phyloP scores from a whole-genome alignment of 768 basidiomycete species.

The Hypholoma fasciculare region DNA sequence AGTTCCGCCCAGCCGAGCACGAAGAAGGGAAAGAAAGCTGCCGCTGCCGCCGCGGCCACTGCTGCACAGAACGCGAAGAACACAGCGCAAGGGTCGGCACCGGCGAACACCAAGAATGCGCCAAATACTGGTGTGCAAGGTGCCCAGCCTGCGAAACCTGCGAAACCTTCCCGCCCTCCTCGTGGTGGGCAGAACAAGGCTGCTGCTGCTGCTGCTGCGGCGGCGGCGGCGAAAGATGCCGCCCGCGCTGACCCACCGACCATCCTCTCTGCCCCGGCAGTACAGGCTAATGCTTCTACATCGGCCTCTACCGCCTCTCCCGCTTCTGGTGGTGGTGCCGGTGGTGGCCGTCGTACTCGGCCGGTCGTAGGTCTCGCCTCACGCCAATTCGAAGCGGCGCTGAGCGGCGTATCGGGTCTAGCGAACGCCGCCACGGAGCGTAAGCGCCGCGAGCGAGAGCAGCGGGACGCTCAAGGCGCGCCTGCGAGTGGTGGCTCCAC shows the following conservation, averaged over 20 bases:
- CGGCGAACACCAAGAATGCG: slow-evolving; percentile 9
- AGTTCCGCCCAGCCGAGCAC: slow-evolving; percentile 13
- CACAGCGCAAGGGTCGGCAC: slow-evolving; percentile 3
- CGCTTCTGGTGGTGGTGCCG: slow-evolving; percentile 19
- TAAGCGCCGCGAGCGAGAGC: slow-evolving; percentile 25
- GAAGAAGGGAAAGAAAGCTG: slow-evolving; percentile 29
- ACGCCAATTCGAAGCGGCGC: slow-evolving; percentile 72
- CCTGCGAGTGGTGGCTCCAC: background rate
- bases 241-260: background rate
- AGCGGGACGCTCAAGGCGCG: slow-evolving; percentile 23
- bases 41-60: background rate
- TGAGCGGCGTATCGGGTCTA: slow-evolving; percentile 63
- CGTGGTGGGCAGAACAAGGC: slow-evolving; percentile 7
- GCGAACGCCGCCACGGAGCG: slow-evolving; percentile 27
- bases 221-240: slow-evolving; percentile 10
- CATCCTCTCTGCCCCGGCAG: background rate
- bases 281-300: slow-evolving; percentile 1
- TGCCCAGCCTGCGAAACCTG: slow-evolving; percentile 14
- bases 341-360: slow-evolving; percentile 43
- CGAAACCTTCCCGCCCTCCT: slow-evolving; percentile 15
- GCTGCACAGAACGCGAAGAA: slow-evolving; percentile 5
- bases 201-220: slow-evolving; percentile 12
- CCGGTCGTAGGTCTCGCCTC: slow-evolving; percentile 64
- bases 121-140: slow-evolving; percentile 11
- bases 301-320: slow-evolving; percentile 7